A percentile compares a stretch with the other conserved stretches of the same genome.
Evolutionary conservation across 371 early-diverging fungal genomes (phyloP).

Genomic region (Rhizomucor pusillus): DNA sequence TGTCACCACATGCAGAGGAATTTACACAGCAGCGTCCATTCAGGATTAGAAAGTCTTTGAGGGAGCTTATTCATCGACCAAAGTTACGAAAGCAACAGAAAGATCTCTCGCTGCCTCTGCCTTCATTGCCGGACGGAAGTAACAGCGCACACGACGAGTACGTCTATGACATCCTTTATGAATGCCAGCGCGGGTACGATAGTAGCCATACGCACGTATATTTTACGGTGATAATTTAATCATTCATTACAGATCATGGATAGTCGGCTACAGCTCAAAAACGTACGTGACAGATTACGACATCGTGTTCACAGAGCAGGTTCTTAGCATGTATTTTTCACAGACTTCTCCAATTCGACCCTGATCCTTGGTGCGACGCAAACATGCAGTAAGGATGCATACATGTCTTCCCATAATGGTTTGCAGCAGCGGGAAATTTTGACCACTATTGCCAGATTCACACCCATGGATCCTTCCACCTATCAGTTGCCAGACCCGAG

Average conservation of each 20-base stretch:
- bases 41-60: conserved; percentile 28
- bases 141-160: conserved; percentile 24
- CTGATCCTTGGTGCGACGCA: conserved; percentile 61
- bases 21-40: conserved; percentile 22
- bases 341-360: conserved; percentile 58
- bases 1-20: not conserved
- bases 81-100: conserved; percentile 10
- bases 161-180: conserved; percentile 48
- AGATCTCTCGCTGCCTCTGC: conserved; percentile 21
- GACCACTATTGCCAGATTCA: conserved; percentile 24
- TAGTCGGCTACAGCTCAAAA: conserved; percentile 60
- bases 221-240: not conserved
- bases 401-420: not conserved
- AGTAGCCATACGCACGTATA: not conserved
- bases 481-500: conserved; percentile 61
- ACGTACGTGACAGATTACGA: conserved; percentile 23
- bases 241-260: conserved; percentile 36
- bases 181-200: conserved; percentile 54
- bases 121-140: conserved; percentile 31
- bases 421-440: not conserved
- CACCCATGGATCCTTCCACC: conserved; percentile 51
- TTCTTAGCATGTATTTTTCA: not conserved
- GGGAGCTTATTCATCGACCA: conserved; percentile 33
- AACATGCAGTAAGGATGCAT: conserved; percentile 31
- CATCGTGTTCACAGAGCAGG: not conserved